A percentile compares a stretch with the other conserved stretches of the same genome.
Evolutionary conservation across 768 basidiomycete species (phyloP).

Genomic region (Collybiopsis luxurians): DNA sequence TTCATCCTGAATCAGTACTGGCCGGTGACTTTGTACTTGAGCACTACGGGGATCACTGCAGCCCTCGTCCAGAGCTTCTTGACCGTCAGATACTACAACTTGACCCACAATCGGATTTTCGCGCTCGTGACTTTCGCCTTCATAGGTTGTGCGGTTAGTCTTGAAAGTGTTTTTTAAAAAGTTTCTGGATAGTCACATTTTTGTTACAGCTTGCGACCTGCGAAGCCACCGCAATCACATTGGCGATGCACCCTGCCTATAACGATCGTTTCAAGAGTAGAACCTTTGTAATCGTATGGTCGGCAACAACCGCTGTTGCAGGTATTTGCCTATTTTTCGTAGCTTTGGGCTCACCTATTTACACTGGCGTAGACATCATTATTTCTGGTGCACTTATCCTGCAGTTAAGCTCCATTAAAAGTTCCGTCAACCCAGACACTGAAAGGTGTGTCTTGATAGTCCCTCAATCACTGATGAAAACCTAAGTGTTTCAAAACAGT

Average conservation of each 20-base stretch:
- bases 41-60: not conserved
- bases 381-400: not conserved
- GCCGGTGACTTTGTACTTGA: not conserved
- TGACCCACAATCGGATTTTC: not conserved
- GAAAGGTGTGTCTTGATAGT: not conserved
- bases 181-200: not conserved
- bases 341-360: not conserved
- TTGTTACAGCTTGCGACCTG: not conserved
- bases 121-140: not conserved
- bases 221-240: not conserved
- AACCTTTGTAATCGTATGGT: not conserved
- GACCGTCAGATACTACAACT: not conserved
- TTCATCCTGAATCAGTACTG: not conserved
- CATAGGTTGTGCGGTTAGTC: not conserved
- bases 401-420: slow-evolving; percentile 1
- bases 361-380: not conserved
- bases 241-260: not conserved
- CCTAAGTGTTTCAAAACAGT: not conserved
- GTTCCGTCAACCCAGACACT: not conserved
- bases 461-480: no score
- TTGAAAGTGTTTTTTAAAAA: no score
- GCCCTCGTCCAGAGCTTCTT: not conserved
- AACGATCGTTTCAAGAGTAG: not conserved
- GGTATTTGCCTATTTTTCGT: not conserved
- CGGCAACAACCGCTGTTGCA: not conserved